These are phyloP conservation scores for Brassica hybrid DNA, from an alignment of 441 rosid genomes.

Conservation along the genomic window DNA sequence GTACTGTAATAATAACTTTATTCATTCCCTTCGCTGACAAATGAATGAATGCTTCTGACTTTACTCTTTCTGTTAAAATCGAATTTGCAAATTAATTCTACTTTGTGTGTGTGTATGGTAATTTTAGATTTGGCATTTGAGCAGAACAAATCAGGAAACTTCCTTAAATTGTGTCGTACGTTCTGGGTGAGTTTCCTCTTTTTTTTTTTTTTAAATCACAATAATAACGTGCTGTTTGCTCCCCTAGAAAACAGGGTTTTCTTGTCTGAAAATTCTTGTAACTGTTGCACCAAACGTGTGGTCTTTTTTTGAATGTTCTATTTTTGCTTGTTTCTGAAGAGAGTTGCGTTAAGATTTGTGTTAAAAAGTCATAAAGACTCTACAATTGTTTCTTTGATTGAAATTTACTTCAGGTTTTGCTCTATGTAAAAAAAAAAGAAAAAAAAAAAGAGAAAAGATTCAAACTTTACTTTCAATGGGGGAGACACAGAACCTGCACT, in stretches of 20 bases:
- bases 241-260: constrained; percentile 8
- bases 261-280: neutral
- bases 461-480: constrained; percentile 55
- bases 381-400: constrained; percentile 18
- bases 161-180: constrained; percentile 17
- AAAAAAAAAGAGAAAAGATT: constrained; percentile 11
- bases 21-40: constrained; percentile 8
- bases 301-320: constrained; percentile 17
- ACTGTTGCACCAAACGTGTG: constrained; percentile 34
- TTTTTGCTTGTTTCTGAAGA: constrained; percentile 31
- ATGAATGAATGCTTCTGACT: constrained; percentile 7
- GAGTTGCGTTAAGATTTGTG: constrained; percentile 21
- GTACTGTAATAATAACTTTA: constrained; percentile 42
- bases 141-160: constrained; percentile 5
- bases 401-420: constrained; percentile 17
- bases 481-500: constrained; percentile 70
- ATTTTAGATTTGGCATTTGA: constrained; percentile 31
- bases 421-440: constrained; percentile 32
- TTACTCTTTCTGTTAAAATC: constrained; percentile 7
- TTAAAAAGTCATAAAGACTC: constrained; percentile 20
- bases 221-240: constrained; percentile 34
- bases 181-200: constrained; percentile 21
- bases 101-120: constrained; percentile 14
- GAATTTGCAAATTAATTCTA: constrained; percentile 22
- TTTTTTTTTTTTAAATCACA: constrained; percentile 22